Evolutionary conservation across 345 rosid species (phyloP).

Genomic region (Eucalyptus paniculata): DNA sequence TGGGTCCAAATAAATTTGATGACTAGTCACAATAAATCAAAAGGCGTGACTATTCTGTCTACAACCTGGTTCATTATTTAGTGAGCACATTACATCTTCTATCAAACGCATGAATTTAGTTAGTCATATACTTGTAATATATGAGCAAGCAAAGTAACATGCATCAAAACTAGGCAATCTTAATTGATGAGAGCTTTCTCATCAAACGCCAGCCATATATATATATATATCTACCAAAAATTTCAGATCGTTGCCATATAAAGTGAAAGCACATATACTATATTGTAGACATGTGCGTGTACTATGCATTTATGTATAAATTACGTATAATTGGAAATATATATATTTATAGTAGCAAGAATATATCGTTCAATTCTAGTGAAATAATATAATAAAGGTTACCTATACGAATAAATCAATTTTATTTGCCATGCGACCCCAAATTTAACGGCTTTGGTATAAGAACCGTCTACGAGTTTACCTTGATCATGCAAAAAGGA

Average conservation of each 20-base stretch:
- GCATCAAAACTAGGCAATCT: background rate
- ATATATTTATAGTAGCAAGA: background rate
- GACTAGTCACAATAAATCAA: background rate
- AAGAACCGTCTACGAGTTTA: background rate
- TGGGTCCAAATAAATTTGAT: background rate
- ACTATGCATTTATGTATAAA: too few species aligned
- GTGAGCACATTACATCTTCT: background rate
- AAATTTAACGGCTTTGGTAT: too few species aligned
- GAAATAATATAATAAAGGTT: too few species aligned
- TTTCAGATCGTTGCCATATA: too few species aligned
- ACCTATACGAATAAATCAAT: too few species aligned
- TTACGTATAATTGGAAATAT: too few species aligned
- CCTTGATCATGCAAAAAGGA: background rate
- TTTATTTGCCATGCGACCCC: background rate
- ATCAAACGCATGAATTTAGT: background rate
- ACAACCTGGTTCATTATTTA: background rate
- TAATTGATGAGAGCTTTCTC: background rate
- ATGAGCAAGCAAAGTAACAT: background rate
- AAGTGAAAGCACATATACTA: background rate
- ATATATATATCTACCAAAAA: too few species aligned
- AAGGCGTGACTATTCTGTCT: background rate
- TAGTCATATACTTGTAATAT: background rate
- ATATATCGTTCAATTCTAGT: background rate
- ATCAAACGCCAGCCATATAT: too few species aligned
- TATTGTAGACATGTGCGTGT: background rate